These are phyloP conservation scores for Oryza meyeriana DNA, from an alignment of 176 grass and related monocot species.

Conservation along the genomic window DNA sequence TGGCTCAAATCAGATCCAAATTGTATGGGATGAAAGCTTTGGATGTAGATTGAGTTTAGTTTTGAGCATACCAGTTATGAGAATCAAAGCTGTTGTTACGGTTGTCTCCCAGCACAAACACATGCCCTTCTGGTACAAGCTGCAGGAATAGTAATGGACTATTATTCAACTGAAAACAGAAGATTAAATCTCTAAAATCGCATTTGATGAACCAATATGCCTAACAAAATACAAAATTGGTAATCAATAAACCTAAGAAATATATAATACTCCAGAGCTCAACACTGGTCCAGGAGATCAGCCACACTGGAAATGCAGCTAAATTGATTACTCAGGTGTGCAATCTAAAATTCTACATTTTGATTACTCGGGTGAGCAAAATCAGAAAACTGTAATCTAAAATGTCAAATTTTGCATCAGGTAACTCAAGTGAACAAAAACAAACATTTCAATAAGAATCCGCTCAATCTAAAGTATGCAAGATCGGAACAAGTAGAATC, in stretches of 20 bases:
- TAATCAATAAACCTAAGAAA: not conserved
- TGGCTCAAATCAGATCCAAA: not conserved
- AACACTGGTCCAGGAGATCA: not conserved
- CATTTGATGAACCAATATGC: not conserved
- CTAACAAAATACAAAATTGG: not conserved
- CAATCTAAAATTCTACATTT: not conserved
- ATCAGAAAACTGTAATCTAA: not conserved
- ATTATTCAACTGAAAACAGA: not conserved
- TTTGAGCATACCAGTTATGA: slow-evolving; percentile 70
- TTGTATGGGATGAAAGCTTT: not conserved
- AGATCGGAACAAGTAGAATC: not conserved
- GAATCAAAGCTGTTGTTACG: slow-evolving; percentile 94
- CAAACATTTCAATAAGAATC: not conserved
- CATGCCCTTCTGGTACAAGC: slow-evolving; percentile 71
- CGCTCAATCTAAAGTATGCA: not conserved
- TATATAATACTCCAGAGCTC: not conserved
- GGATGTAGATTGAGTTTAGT: not conserved
- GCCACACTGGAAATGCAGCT: not conserved
- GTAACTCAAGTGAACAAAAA: not conserved
- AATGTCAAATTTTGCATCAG: not conserved
- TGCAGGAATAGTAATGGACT: slow-evolving; percentile 27
- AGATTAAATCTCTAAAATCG: not conserved
- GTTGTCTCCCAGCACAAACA: slow-evolving; percentile 97
- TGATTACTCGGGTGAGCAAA: not conserved
- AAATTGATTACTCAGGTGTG: not conserved